A percentile compares a stretch with the other conserved stretches of the same genome.
Evolutionary conservation across 1,284 basidiomycete species (phyloP).

Genomic region (Cryptococcus amylolentus): DNA sequence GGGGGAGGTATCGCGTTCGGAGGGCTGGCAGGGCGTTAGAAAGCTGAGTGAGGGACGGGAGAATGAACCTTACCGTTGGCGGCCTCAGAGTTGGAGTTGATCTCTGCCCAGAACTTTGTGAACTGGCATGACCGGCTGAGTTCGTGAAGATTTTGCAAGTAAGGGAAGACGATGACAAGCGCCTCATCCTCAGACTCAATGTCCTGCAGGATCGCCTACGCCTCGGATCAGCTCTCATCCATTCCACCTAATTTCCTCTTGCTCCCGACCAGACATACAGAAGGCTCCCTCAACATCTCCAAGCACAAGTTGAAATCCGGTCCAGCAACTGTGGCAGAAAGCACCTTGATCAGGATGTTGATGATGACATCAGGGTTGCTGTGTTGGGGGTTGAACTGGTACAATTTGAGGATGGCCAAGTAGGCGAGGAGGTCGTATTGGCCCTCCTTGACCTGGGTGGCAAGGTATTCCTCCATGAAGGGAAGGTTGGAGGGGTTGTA

Average conservation of each 20-base stretch:
- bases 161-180: conserved; percentile 68
- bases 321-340: conserved; percentile 70
- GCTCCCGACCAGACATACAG: conserved; percentile 16
- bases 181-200: conserved; percentile 68
- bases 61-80: conserved; percentile 27
- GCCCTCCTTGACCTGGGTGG: conserved; percentile 80
- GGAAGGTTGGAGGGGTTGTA: conserved; percentile 93
- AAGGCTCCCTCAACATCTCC: conserved; percentile 58
- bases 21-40: conserved; percentile 26
- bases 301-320: conserved; percentile 88
- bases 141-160: conserved; percentile 68
- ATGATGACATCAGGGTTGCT: conserved; percentile 89
- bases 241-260: no score
- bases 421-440: conserved; percentile 94
- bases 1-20: conserved; percentile 38
- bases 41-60: background rate
- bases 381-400: conserved; percentile 92
- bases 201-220: conserved; percentile 47
- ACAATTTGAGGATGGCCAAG: conserved; percentile 74
- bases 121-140: conserved; percentile 84
- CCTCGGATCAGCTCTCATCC: background rate
- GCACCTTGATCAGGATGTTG: conserved; percentile 89
- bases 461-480: conserved; percentile 91
- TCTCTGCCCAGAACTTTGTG: conserved; percentile 79
- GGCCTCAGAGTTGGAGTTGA: conserved; percentile 57